Base-by-base conservation (phyloP, 768 basidiomycete species). In the Sarcodon aspratus region DNA sequence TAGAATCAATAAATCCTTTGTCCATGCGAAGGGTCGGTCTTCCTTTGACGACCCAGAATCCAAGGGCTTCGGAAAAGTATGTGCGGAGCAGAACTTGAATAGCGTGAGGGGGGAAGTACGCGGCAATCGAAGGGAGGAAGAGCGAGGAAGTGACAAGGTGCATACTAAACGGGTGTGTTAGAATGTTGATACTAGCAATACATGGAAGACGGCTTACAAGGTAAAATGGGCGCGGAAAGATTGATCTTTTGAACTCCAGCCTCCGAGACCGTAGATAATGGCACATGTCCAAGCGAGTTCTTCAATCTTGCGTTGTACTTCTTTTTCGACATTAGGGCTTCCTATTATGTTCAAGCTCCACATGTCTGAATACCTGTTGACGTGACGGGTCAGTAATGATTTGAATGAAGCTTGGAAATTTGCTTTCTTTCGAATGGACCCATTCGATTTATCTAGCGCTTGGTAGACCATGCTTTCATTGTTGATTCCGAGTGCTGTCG, bases 71-170 rank as follows among this genome's bases (percentile, higher is more conserved):
- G 7, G 71, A 63, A 54, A 86, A 73, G 63, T 82, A 82, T 1
- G 71, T 65, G 7, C 73, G 75, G n/a, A 88, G 69, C 11, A 86
- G 66, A 12, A 74, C 61, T 3, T 65, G 66, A 49, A 76, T 72
- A 0, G 75, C 77, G 1, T 59, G 37, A 0, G 68, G 69, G 6
- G 67, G 60, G 51, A 59, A 58, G 8, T 50, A 45, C 7, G 58
- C 54, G 33, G 72, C 54, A 38, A 79, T 49, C 1, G 80, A 73
- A 0, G 77, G 68, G 27, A 83, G 57, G 67, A 85, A 82, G 17
- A 82, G 56, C 3, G 76, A 69, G 4, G 82, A 82, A 0, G 84
- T 88, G 36, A 85, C 72, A 1, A 80, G 63, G 53, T 79, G 85
- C 65, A 81, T 76, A 11, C 82, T 85, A 36, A 1, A 3, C 9